Evolutionary conservation across 345 rosid genomes (phyloP).

Genomic region (Camelina hispida): DNA sequence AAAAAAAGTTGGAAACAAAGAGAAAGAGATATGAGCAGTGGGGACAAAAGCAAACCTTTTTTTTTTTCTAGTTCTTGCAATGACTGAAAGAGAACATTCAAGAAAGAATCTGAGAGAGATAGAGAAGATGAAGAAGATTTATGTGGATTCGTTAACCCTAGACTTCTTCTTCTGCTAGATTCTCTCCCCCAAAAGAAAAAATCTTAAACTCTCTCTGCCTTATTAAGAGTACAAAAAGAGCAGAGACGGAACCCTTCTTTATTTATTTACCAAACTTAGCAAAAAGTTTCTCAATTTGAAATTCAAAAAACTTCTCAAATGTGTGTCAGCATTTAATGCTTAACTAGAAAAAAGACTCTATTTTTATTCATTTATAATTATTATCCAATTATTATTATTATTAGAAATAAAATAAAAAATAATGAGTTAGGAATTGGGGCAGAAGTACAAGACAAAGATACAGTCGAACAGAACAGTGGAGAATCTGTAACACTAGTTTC

Average conservation of each 20-base stretch:
- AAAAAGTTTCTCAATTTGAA: slow-evolving; percentile 47
- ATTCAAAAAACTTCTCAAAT: slow-evolving; percentile 40
- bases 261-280: slow-evolving; percentile 20
- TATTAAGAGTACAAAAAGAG: slow-evolving; percentile 7
- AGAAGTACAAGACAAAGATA: slow-evolving; percentile 49
- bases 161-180: slow-evolving; percentile 35
- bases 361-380: background rate
- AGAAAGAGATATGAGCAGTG: slow-evolving; percentile 23
- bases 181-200: slow-evolving; percentile 10
- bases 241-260: slow-evolving; percentile 10
- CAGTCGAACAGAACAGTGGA: slow-evolving; percentile 45
- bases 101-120: slow-evolving; percentile 29
- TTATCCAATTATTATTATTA: slow-evolving; percentile 19
- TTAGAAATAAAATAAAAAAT: background rate
- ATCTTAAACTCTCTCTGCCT: slow-evolving; percentile 27
- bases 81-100: slow-evolving; percentile 23
- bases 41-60: slow-evolving; percentile 38
- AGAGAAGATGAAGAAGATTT: slow-evolving; percentile 9
- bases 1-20: slow-evolving; percentile 6
- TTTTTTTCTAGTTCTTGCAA: slow-evolving; percentile 2
- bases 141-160: slow-evolving; percentile 21
- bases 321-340: slow-evolving; percentile 41
- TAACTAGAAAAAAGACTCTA: background rate
- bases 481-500: slow-evolving; percentile 50
- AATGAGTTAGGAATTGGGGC: slow-evolving; percentile 28